These are phyloP conservation scores for Cinchona pubescens DNA, from an alignment of 257 asterid species.

Conservation along the genomic window DNA sequence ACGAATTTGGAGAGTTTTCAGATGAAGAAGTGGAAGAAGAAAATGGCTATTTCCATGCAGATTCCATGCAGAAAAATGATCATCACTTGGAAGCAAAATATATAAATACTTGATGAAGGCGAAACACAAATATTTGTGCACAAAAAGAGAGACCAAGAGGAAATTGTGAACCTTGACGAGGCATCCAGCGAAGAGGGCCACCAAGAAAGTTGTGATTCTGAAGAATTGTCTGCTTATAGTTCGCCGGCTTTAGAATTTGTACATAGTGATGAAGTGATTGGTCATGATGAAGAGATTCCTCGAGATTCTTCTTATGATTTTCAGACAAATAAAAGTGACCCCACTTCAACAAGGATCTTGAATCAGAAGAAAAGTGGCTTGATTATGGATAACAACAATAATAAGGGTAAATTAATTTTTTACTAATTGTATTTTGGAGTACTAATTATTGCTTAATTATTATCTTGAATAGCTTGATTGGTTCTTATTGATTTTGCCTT, in stretches of 20 bases:
- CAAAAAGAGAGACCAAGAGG: background rate
- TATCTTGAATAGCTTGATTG: background rate
- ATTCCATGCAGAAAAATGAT: constrained; percentile 22
- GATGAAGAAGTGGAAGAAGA: constrained; percentile 46
- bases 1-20: constrained; percentile 42
- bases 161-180: background rate
- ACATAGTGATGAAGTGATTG: constrained; percentile 21
- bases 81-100: constrained; percentile 23
- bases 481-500: background rate
- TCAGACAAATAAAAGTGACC: constrained; percentile 29
- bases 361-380: constrained; percentile 15
- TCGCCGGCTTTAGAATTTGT: constrained; percentile 45
- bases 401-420: constrained; percentile 26
- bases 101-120: constrained; percentile 8
- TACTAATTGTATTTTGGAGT: too few species aligned
- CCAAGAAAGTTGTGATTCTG: constrained; percentile 25
- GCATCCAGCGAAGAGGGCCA: background rate
- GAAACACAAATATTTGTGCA: constrained; percentile 15
- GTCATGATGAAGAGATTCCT: constrained; percentile 36
- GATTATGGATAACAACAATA: constrained; percentile 20
- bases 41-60: constrained; percentile 16
- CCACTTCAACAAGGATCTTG: constrained; percentile 38
- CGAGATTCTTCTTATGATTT: constrained; percentile 32
- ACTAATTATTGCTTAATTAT: background rate
- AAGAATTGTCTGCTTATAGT: constrained; percentile 31